Base-by-base conservation (phyloP, 495 filamentous ascomycete species). In the Trichoderma gamsii region DNA sequence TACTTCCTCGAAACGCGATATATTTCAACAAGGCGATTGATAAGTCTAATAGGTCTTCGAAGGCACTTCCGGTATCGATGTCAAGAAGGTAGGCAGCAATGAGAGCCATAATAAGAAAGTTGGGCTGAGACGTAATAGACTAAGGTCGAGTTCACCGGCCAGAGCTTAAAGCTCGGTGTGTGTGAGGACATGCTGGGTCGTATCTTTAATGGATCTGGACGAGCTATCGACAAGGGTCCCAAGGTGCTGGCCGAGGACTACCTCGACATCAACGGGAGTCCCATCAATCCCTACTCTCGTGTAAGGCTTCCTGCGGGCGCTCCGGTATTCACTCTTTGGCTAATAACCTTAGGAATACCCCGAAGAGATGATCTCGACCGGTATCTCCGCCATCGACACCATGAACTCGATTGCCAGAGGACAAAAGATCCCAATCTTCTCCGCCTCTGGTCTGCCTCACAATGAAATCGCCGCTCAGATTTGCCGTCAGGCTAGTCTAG, bases 391-490 rank as follows among this genome's bases (percentile, higher is more conserved):
- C 74, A 99, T 99, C 74, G 96, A 99, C 79, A 97, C 94, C 52
- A 99, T 99, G 96, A 99, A 99, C 87, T 98, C 96, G 69, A 94
- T 99, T 78, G 95, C 96, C 71, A 92, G 96, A 84, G 96, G 96
- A 69, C 96, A 99, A 80, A 99, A 99, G 85, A 99, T 99, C 70
- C 96, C 96, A 67, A 99, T 99, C 76, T 99, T 99, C 88, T 98
- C 96, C 9, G 93, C 96, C 63, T 89, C 96, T 66, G 96, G 96
- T 92, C 84, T 99, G 66, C 96, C 96, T 7, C 96, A 99, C 80
- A 97, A 98, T 79, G 96, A 99, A 81, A 97, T 99, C 73, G 96
- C 96, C 66, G 96, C 96, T 61, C 92, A 96, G 78, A 98, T 99
- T 77, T 96, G 91, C 84, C 88, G 96, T 71, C 96, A 99, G 79